Percentiles rank a stretch among this genome's conserved stretches.
Conservation (phyloP, 805 yeast genomes). For the Spathaspora arborariae region DNA sequence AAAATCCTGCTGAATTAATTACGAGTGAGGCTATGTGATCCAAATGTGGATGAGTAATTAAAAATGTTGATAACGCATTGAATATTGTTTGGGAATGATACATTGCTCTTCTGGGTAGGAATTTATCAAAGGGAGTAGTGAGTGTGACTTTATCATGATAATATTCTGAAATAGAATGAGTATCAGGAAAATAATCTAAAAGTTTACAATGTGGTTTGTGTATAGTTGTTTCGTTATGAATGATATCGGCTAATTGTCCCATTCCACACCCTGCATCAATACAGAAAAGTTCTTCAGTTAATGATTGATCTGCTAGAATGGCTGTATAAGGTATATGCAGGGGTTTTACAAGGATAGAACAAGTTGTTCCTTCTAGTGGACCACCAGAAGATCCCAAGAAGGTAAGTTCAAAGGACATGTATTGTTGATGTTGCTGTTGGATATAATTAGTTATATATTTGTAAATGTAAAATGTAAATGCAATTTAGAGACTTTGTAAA, state of each 20-base stretch:
- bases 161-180: constrained; percentile 21
- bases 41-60: constrained; percentile 79
- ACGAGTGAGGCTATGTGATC: constrained; percentile 74
- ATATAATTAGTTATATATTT: not conserved
- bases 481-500: not conserved
- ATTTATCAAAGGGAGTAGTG: constrained; percentile 21
- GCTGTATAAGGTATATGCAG: constrained; percentile 36
- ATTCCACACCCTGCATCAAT: constrained; percentile 83
- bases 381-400: constrained; percentile 84
- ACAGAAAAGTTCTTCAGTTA: constrained; percentile 43
- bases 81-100: constrained; percentile 18
- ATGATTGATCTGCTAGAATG: constrained; percentile 19
- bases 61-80: constrained; percentile 36
- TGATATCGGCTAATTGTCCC: constrained; percentile 46
- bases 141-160: constrained; percentile 14
- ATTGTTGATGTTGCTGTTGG: not conserved
- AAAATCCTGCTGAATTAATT: constrained; percentile 63
- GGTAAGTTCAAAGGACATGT: constrained; percentile 52
- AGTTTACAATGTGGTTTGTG: constrained; percentile 11
- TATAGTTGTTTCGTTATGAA: constrained; percentile 17
- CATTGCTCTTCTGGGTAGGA: not conserved
- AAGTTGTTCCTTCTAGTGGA: constrained; percentile 68
- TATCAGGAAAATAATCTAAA: constrained; percentile 27
- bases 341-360: constrained; percentile 66
- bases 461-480: not conserved